Evolutionary conservation across 2,329 filamentous ascomycete genomes (phyloP).

Genomic region (Zasmidium angulare): DNA sequence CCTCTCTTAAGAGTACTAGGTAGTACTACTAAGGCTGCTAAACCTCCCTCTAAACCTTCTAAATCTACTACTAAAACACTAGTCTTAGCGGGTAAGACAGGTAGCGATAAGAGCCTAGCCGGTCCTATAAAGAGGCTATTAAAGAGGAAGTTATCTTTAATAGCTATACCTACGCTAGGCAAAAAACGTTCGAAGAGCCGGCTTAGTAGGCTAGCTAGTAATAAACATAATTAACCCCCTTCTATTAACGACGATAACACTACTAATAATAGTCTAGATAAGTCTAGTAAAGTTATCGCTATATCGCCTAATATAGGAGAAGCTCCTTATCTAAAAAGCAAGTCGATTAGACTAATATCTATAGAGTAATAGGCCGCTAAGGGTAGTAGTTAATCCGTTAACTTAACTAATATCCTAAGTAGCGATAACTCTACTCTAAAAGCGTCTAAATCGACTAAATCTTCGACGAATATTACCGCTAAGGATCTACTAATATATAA

Average conservation of each 20-base stretch:
- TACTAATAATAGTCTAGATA: background rate
- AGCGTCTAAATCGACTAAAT: background rate
- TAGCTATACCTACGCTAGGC: no score
- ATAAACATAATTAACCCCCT: no score
- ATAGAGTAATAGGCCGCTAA: background rate
- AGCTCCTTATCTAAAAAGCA: background rate
- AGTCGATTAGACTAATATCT: background rate
- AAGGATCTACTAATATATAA: background rate
- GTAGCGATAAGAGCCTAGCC: no score
- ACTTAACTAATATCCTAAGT: background rate
- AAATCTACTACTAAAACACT: no score
- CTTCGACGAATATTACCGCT: background rate
- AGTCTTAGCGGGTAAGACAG: no score
- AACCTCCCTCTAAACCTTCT: no score
- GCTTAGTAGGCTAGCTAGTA: no score
- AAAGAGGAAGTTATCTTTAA: no score
- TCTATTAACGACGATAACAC: background rate
- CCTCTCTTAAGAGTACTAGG: no score
- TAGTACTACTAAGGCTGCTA: no score
- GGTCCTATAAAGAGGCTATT: no score
- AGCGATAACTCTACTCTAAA: background rate
- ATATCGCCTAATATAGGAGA: background rate
- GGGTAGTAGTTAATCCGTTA: background rate
- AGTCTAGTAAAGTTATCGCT: background rate
- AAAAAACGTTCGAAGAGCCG: no score